Percentiles rank a stretch among this genome's conserved stretches.
phyloP scores from a whole-genome alignment of 1,139 yeast genomes.

The Blastobotrys capitulatus region DNA sequence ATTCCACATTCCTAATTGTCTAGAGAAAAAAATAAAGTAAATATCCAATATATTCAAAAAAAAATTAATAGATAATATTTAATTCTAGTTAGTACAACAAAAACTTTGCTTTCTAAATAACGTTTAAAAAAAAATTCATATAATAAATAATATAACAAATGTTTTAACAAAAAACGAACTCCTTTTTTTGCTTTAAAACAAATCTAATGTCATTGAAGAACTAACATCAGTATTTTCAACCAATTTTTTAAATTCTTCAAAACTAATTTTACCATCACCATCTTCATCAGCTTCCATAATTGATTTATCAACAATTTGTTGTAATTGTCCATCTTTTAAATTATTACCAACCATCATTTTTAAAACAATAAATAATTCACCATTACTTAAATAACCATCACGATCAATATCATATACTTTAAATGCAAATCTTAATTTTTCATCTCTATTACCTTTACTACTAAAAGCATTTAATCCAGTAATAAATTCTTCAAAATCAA shows the following conservation, averaged over 20 bases:
- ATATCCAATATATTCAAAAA: no score
- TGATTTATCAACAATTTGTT: conserved; percentile 92
- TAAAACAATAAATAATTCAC: conserved; percentile 86
- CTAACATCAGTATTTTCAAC: conserved; percentile 38
- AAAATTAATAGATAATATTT: no score
- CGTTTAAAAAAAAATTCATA: no score
- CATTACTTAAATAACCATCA: conserved; percentile 92
- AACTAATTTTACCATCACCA: conserved; percentile 82
- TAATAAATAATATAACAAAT: no score
- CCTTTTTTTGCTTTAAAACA: conserved; percentile 27
- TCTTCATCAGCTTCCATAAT: conserved; percentile 92
- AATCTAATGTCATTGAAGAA: conserved; percentile 36
- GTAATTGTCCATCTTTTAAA: conserved; percentile 78
- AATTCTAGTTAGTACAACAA: no score
- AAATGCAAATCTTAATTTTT: conserved; percentile 84
- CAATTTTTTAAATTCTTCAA: conserved; percentile 70
- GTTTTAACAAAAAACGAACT: no score
- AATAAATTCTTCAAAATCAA: conserved; percentile 94
- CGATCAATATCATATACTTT: conserved; percentile 92
- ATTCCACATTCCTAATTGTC: no score
- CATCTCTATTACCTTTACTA: conserved; percentile 78
- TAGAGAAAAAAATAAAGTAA: no score
- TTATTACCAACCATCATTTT: conserved; percentile 97
- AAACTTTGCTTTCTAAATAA: no score
- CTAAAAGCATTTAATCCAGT: conserved; percentile 87